Base-by-base conservation (phyloP, 768 basidiomycete species). In the Auricularia sp. region DNA sequence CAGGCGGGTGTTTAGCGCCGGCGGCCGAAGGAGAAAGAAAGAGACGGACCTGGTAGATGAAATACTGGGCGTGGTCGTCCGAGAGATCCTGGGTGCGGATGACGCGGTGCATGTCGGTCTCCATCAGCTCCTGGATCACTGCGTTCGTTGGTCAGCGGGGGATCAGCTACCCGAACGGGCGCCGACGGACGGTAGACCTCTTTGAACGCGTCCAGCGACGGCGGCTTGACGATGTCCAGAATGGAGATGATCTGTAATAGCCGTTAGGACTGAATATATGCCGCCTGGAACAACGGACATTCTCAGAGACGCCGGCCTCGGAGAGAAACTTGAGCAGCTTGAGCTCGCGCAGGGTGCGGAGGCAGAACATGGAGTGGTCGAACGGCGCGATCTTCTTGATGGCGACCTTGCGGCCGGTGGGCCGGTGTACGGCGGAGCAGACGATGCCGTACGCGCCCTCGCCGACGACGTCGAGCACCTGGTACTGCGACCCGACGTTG, bases 331-430 rank as follows among this genome's bases (percentile, higher is more conserved):
- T 44, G 61, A 64, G 58, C 62, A 58, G 85, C 78, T 97, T 98
- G 74, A 97, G 89, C 79, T 97, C 92, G 67, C 92, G 80, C 7
- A 93, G 82, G 5, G 92, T 94, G 56, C 82, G 77, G 3, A 94
- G 82, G 73, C 89, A 91, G 75, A 94, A 94, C 92, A 94, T 92
- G 45, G 90, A 86, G 73, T 96, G 94, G 75, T 94, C 93, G 70
- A 98, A 97, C 0, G 95, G 95, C 0, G 89, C 86, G 74, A 98
- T 97, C 69, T 91, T 89, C 77, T 98, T 98, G 74, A 98, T 97
- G 37, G 95, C 95, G 8, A 98, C 95, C 77, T 87, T 90, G 54
- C 90, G 83, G 54, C 87, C 85, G 0, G 87, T 88, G 0, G 89
- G 83, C 63, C 81, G 74, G 73, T 96, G 92, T 5, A 91, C 76